Percentiles rank a stretch among this genome's conserved stretches.
Conservation (phyloP, 129 eudicot species). For the Deinandra increscens region DNA sequence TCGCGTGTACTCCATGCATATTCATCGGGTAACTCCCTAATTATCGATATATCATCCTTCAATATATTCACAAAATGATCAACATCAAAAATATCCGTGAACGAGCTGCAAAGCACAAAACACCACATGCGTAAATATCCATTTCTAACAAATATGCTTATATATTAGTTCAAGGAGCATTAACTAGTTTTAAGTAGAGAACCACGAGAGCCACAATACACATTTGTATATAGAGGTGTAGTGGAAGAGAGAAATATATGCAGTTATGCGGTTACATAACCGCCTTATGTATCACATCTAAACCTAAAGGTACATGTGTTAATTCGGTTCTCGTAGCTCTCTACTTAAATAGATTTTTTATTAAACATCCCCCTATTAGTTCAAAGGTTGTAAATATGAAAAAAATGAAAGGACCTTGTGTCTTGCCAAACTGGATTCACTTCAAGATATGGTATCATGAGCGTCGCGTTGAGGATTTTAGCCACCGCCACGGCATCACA, state of each 20-base stretch:
- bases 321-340: neutral
- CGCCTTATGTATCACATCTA: neutral
- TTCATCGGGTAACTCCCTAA: slow-evolving; percentile 82
- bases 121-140: neutral
- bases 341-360: neutral
- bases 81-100: slow-evolving; percentile 88
- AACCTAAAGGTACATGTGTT: neutral
- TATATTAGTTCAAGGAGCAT: neutral
- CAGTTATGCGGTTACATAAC: neutral
- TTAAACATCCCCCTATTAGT: neutral
- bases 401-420: slow-evolving; percentile 57
- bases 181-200: neutral
- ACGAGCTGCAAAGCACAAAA: slow-evolving; percentile 52
- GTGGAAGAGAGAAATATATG: neutral
- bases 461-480: slow-evolving; percentile 91
- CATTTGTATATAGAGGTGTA: neutral
- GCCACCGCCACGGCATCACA: slow-evolving; percentile 99
- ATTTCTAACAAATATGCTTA: neutral
- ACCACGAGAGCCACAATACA: neutral
- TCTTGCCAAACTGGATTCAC: slow-evolving; percentile 99
- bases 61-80: slow-evolving; percentile 88
- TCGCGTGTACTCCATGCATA: slow-evolving; percentile 98
- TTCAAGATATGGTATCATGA: slow-evolving; percentile 89
- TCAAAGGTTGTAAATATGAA: neutral
- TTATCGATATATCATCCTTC: slow-evolving; percentile 82